Evolutionary conservation across 179 eudicot genomes (phyloP), one percentile per base, ranked within the genome.

Genomic region (Drosera spatulata): DNA sequence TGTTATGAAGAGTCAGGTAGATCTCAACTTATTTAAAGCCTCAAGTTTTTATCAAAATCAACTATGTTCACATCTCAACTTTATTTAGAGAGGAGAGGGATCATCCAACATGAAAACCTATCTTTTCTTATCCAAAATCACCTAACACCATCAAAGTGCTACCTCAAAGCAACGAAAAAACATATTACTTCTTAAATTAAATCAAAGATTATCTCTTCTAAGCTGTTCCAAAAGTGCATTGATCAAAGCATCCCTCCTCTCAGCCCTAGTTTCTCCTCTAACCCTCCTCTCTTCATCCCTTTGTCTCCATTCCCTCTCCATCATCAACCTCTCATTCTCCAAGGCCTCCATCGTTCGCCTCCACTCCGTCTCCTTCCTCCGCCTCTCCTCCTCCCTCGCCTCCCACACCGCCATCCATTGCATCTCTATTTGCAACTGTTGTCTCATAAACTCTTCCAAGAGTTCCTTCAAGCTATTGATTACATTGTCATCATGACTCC

Each of bases 211-310:
- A 52, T 80, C 87, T 73, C 94, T 78, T 61, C 74, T 73, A 65
- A 91, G 87, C 81, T 81, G 79, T 56, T 85, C 72, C 64, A 91
- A 65, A 11, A 91, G 81, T 7, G 76, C 71, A 41, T 79, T 82
- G 39, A 91, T 74, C 60, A 91, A 87, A 44, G 91, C 91, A 81
- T 88, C 98, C 61, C 96, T 82, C 42, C 79, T 84, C 46, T 80
- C 87, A 50, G 96, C 91, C 69, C 98, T 88, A 54, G 77, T 79
- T 67, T 88, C 96, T n/a, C 88, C 98, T 52, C 91, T 77, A 6
- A 73, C 51, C 69, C 76, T 76, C 72, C 98, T 75, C 69, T 85
- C 83, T 64, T 91, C 98, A 41, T 91, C 95, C 50, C 83, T 79
- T 51, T 91, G 95, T 55, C 86, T 78, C 98, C 96, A 91, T 40